These are phyloP conservation scores for Alloascoidea hylecoeti DNA, from an alignment of 805 yeast species.

Conservation along the genomic window DNA sequence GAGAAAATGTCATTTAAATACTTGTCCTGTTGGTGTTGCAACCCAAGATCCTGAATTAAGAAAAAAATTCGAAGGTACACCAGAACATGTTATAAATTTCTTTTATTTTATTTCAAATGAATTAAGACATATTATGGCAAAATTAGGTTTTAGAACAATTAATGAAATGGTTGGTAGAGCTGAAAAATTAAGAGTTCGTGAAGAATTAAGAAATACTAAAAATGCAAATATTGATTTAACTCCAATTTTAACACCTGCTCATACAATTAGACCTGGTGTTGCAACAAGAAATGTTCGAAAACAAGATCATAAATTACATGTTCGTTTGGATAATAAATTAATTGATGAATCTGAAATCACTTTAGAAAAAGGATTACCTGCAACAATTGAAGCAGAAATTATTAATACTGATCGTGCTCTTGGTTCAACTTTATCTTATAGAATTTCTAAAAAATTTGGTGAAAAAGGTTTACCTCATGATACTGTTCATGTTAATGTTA, in stretches of 20 bases:
- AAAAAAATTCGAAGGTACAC: slow-evolving; percentile 88
- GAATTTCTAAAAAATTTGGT: slow-evolving; percentile 88
- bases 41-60: slow-evolving; percentile 94
- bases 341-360: slow-evolving; percentile 94
- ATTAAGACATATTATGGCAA: slow-evolving; percentile 85
- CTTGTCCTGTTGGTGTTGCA: slow-evolving; percentile 98
- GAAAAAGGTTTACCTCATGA: slow-evolving; percentile 91
- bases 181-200: slow-evolving; percentile 77
- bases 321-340: slow-evolving; percentile 87
- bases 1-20: slow-evolving; percentile 86
- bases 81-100: slow-evolving; percentile 96
- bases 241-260: slow-evolving; percentile 95
- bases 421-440: slow-evolving; percentile 89
- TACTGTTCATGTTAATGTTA: slow-evolving; percentile 83
- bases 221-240: slow-evolving; percentile 83
- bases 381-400: slow-evolving; percentile 83
- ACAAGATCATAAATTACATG: slow-evolving; percentile 88
- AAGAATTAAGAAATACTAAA: slow-evolving; percentile 76
- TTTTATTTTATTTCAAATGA: slow-evolving; percentile 92
- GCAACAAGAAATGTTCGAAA: slow-evolving; percentile 85
- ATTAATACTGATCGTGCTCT: slow-evolving; percentile 94
- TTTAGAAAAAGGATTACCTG: slow-evolving; percentile 93
- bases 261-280: slow-evolving; percentile 91
- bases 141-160: slow-evolving; percentile 86
- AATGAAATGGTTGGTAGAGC: slow-evolving; percentile 98